Base-by-base conservation (phyloP, 2,329 filamentous ascomycete genomes). In the Myotisia sp. region DNA sequence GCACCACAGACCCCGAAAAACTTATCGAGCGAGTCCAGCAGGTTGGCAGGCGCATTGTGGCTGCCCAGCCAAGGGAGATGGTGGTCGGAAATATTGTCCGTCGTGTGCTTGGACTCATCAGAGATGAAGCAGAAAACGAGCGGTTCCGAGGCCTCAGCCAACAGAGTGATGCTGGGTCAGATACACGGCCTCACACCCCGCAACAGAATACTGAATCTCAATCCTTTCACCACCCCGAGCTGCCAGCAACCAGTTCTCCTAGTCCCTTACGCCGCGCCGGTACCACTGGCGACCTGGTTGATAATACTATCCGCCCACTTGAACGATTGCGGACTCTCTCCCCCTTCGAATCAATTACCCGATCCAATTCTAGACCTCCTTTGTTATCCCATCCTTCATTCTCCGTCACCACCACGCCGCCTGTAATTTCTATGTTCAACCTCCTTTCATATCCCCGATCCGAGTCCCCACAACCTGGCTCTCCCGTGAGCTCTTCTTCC, bases 1-100 rank as follows among this genome's bases (percentile, higher is more conserved):
- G 78, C 54, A 86, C 79, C 62, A 69, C 70, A 41, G 79, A 87
- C 54, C 77, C 85, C 29, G 71, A 75, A 32, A 75, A 78, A 48
- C 74, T 98, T 33, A 74, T 95, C 39, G 72, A 78, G 47, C 76
- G 82, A 44, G 76, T 98, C 41, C 76, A 81, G 44, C 70, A 76
- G 39, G 76, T 87, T 16, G 90, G 90, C 37, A 71, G 75, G 46
- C 73, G 76, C 36, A 67, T 98, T 27, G 76, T 80, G 22, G 73
- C 79, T 36, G 86, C 90, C 5, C 84, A 92, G 49, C 87, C 87
- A 10, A 74, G 79, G 40, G 90, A 95, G 61, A 77, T 93, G 47
- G 83, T 85, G 4, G 84, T 94, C 28, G 87, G 85, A 34, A 98
- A 98, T 51, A 86, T 98, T 46, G 83, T 94, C 29, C 76, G 86